These are phyloP conservation scores for Taxillus chinensis DNA, from an alignment of 164 flowering plant genomes.

Conservation along the genomic window DNA sequence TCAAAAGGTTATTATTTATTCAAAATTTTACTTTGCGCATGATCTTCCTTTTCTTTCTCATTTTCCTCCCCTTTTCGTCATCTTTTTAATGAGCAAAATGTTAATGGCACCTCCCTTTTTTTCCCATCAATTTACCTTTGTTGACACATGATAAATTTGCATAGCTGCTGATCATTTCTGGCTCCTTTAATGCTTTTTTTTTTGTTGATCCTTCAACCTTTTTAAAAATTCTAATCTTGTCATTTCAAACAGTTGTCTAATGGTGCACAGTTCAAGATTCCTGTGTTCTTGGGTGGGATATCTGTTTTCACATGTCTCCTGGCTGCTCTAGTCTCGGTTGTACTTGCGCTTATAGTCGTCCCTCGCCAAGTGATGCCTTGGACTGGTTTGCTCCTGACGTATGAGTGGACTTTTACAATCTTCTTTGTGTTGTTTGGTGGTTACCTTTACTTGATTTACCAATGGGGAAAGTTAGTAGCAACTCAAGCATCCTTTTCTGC, in stretches of 20 bases:
- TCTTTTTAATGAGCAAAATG: neutral
- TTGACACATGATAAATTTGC: too few relatives aligned
- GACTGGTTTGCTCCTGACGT: conserved; percentile 87
- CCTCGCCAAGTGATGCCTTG: conserved; percentile 95
- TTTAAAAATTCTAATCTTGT: neutral
- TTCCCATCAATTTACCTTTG: too few relatives aligned
- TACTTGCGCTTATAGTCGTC: conserved; percentile 50
- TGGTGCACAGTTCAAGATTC: conserved; percentile 50
- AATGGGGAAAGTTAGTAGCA: conserved; percentile 57
- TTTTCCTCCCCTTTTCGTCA: neutral
- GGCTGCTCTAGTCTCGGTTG: conserved; percentile 52
- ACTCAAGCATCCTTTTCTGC: conserved; percentile 38
- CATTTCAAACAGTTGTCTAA: conserved; percentile 29
- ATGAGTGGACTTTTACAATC: conserved; percentile 76
- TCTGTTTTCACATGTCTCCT: conserved; percentile 58
- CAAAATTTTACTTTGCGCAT: neutral
- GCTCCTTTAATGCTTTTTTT: neutral
- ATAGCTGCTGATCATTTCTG: neutral
- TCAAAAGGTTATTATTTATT: conserved; percentile 39
- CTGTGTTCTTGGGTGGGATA: conserved; percentile 56
- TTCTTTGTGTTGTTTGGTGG: conserved; percentile 66
- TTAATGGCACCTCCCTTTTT: neutral
- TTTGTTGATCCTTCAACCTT: neutral
- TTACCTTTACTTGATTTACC: conserved; percentile 51
- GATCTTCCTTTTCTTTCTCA: neutral